Evolutionary conservation across 2,329 filamentous ascomycete genomes (phyloP), one percentile per base, ranked within the genome.

Genomic region (Zelopaecilomyces penicillatus): DNA sequence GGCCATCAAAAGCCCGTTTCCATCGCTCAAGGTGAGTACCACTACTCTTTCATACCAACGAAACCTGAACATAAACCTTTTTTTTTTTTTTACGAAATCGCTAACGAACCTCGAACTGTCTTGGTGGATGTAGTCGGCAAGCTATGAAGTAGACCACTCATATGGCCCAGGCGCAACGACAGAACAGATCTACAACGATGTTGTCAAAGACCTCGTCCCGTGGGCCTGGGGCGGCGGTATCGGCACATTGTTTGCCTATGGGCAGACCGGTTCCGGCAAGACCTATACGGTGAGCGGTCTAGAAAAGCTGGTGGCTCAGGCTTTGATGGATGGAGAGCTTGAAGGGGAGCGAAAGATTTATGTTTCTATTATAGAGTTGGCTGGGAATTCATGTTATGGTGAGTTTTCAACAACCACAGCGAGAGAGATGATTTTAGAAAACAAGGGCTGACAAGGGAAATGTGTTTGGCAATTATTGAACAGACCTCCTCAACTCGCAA

Each of bases 261-360:
- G 70, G 7, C 70, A 73, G 49, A 73, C 71, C 0, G 69, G 70
- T 6, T 73, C 70, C 1, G 71, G 71, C 9, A 73, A 73, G 54
- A 73, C 69, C 1, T 65, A 59, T 47, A 72, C 68, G 1, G 60
- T 74, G 43, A 68, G 59, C 43, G 57, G 58, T 3, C 54, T 74
- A 0, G 65, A 72, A 51, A 48, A 62, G 8, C 59, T 70, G 3
- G 65, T 69, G 5, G 65, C 64, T 2, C 56, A 61, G 33, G 57
- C 64, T 0, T 38, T 69, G 9, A 60, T 66, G 54, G 52, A 44
- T 1, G 49, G 54, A 3, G 43, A 41, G 1, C 50, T 59, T 0
- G 47, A 52, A 4, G 61, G 58, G 30, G 33, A 50, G 1, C 55
- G 62, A 12, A 55, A 54, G n/a, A 52, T 70, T 30, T 59, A 58